These are phyloP conservation scores for Arthrobotrys conoides DNA, from an alignment of 2,329 filamentous ascomycete species.

Conservation along the genomic window DNA sequence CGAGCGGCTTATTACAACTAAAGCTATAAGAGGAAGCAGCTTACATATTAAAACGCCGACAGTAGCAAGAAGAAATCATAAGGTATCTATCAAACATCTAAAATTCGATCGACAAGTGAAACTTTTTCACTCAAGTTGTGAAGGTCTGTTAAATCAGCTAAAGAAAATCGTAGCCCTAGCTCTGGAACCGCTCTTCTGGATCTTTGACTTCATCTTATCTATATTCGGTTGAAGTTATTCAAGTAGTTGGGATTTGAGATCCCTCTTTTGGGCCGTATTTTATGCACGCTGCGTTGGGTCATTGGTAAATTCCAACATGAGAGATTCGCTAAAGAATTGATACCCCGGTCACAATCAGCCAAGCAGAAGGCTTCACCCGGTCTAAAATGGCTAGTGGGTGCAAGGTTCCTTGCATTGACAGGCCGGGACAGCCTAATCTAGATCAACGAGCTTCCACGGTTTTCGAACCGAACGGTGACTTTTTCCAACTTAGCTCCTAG, in stretches of 20 bases:
- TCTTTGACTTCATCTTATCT: constrained; percentile 3
- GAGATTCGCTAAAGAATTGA: not conserved
- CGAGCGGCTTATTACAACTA: not conserved
- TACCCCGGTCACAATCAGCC: constrained; percentile 15
- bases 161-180: not conserved
- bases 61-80: not conserved
- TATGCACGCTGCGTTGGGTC: not conserved
- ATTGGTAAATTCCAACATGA: constrained; percentile 6
- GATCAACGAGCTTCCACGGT: constrained; percentile 21
- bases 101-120: not conserved
- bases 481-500: constrained; percentile 22
- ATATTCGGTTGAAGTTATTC: not conserved
- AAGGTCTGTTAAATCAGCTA: not conserved
- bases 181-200: not conserved
- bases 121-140: not conserved
- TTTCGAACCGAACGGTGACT: constrained; percentile 44
- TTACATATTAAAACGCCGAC: not conserved
- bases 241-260: not conserved
- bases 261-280: not conserved
- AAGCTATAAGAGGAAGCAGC: constrained; percentile 11
- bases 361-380: constrained; percentile 18
- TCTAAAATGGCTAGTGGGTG: constrained; percentile 15
- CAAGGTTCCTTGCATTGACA: constrained; percentile 33
- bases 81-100: not conserved
- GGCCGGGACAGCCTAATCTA: constrained; percentile 31